Percentiles rank a stretch among this genome's conserved stretches.
phyloP scores from a whole-genome alignment of 2,329 filamentous ascomycete species.

The Aplosporella prunicola region DNA sequence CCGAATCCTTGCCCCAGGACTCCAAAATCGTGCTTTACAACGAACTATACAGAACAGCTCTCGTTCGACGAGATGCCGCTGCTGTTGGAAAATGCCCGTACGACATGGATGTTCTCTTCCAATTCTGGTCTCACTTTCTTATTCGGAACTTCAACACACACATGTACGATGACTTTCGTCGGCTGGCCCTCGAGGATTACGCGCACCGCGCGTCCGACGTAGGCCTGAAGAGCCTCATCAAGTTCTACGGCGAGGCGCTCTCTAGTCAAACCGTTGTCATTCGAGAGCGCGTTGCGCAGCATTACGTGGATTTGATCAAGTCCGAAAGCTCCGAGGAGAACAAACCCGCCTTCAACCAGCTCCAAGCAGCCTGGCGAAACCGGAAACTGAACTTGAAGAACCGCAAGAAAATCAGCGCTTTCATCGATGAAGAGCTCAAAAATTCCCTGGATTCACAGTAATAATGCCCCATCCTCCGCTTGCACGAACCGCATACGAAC shows the following conservation, averaged over 20 bases:
- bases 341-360: constrained; percentile 40
- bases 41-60: constrained; percentile 40
- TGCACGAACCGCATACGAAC: background rate
- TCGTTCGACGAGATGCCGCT: constrained; percentile 39
- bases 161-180: constrained; percentile 69
- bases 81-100: constrained; percentile 38
- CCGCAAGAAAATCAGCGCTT: constrained; percentile 45
- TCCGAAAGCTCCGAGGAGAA: constrained; percentile 34
- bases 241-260: constrained; percentile 54
- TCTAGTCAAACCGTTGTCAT: constrained; percentile 42
- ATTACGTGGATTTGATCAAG: constrained; percentile 48
- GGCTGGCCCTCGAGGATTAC: constrained; percentile 56
- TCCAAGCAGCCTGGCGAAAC: constrained; percentile 46
- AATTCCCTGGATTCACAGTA: constrained; percentile 42
- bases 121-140: constrained; percentile 67
- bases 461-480: constrained; percentile 1
- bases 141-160: constrained; percentile 62
- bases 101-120: constrained; percentile 59
- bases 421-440: constrained; percentile 43
- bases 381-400: constrained; percentile 46
- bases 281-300: constrained; percentile 42
- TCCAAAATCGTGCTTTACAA: constrained; percentile 40
- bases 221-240: constrained; percentile 54
- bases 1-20: constrained; percentile 31
- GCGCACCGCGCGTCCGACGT: constrained; percentile 40